Evolutionary conservation across 441 rosid species (phyloP).

Genomic region (Populus tomentosa): DNA sequence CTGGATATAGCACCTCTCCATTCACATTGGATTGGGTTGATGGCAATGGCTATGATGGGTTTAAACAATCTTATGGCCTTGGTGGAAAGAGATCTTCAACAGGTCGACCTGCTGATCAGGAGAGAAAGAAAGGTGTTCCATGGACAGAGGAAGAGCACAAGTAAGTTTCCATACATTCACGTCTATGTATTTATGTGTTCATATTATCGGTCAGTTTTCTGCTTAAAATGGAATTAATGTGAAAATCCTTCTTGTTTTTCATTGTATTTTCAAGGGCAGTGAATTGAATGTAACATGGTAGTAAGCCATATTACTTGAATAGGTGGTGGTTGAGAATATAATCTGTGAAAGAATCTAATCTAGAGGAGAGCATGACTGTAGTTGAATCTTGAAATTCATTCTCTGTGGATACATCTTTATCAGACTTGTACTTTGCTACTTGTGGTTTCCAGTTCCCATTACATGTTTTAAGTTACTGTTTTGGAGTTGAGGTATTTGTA

Average conservation of each 20-base stretch:
- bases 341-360: constrained; percentile 6
- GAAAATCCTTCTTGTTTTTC: not conserved
- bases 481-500: not conserved
- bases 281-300: not conserved
- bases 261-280: not conserved
- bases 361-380: constrained; percentile 6
- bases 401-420: not conserved
- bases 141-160: constrained; percentile 99
- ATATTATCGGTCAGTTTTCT: not conserved
- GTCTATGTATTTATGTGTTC: not conserved
- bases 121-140: constrained; percentile 96
- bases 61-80: constrained; percentile 43
- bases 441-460: not conserved
- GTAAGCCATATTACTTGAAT: not conserved
- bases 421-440: not conserved
- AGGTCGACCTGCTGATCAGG: constrained; percentile 57
- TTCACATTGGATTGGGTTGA: constrained; percentile 46
- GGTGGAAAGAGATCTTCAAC: constrained; percentile 59
- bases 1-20: constrained; percentile 61
- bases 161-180: constrained; percentile 28
- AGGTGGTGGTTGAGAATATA: not conserved
- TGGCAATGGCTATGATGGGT: constrained; percentile 47
- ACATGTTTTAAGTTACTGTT: not conserved
- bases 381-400: constrained; percentile 6
- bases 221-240: not conserved